These are phyloP conservation scores for Pseudopediastrum boryanum DNA, from an alignment of 139 green algal species.

Conservation along the genomic window DNA sequence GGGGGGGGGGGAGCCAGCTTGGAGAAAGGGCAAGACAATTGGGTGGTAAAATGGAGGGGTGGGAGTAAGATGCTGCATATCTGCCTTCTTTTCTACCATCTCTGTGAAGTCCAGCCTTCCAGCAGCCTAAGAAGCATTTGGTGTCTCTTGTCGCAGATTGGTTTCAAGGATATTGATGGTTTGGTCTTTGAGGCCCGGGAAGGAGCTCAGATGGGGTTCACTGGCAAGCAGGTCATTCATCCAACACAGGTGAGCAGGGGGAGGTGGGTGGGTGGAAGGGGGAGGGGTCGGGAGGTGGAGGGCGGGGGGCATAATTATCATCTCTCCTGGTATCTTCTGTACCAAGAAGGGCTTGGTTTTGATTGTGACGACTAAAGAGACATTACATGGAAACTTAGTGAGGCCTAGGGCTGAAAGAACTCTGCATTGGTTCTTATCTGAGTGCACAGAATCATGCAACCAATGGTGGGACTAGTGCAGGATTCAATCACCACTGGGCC, in stretches of 20 bases:
- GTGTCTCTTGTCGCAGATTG: constrained; percentile 38
- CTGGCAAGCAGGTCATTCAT: constrained; percentile 54
- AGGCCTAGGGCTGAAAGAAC: background rate
- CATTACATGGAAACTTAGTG: background rate
- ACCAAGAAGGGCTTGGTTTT: background rate
- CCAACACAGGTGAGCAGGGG: constrained; percentile 22
- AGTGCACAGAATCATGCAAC: too few relatives aligned
- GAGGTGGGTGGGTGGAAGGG: background rate
- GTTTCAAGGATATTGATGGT: constrained; percentile 32
- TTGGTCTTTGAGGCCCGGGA: constrained; percentile 31
- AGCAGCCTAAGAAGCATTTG: background rate
- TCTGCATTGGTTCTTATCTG: background rate
- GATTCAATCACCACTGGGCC: too few relatives aligned
- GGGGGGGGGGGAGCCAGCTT: too few relatives aligned
- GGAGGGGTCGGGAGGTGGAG: background rate
- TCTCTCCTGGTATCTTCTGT: background rate
- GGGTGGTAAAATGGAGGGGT: background rate
- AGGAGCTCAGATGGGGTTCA: constrained; percentile 29
- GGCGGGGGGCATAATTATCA: background rate
- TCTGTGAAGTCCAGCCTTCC: background rate
- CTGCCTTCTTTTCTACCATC: background rate
- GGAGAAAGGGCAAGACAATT: background rate
- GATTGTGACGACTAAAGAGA: background rate
- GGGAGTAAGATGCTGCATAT: background rate
- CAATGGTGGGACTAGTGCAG: too few relatives aligned